Evolutionary conservation across 192 early-diverging fungal species (phyloP), one percentile per base, ranked within the genome.

Genomic region (Phlyctochytrium planicorne): DNA sequence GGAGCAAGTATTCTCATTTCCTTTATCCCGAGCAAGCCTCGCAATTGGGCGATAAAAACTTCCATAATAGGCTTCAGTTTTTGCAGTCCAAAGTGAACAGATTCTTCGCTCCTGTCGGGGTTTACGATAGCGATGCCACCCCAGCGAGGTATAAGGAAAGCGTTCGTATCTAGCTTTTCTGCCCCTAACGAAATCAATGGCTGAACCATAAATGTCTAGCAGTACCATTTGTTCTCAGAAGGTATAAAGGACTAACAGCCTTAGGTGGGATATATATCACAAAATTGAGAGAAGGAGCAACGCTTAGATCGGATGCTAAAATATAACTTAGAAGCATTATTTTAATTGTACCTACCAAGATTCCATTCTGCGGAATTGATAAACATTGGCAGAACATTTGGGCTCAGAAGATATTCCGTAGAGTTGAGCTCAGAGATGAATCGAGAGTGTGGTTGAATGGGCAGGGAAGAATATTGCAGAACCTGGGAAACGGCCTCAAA

Each of bases 351-450:
- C n/a, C n/a, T 77, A 89, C 90, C 91, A 32, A 95, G 75, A 76
- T 93, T 96, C 97, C 97, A 99, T 68, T 96, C 94, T 3, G 93
- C 93, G 60, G 93, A 89, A 75, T 97, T 97, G 61, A 96, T 87
- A 80, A 99, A 97, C 73, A 92, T 88, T 16, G 94, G 85, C 27
- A 99, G 82, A 60, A 84, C 76, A 29, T 90, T 80, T 6, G 91
- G 86, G 0, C 80, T 80, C 59, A 99, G 69, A 31, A 72, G 34
- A 55, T 75, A 63, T 37, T 34, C 71, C 69, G 34, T 70, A 36
- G 12, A 30, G 30, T 6, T 69, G 10, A 29, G 30, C 25, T 29
- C 29, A 20, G 30, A 85, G 14, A 4, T 25, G 14, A 24, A 24
- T 29, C 25, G 14, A 10, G 20, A 25, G 3, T 59, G 64, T 6